Conservation (phyloP, 352 stramenopile species). For the Phytophthora pisi region DNA sequence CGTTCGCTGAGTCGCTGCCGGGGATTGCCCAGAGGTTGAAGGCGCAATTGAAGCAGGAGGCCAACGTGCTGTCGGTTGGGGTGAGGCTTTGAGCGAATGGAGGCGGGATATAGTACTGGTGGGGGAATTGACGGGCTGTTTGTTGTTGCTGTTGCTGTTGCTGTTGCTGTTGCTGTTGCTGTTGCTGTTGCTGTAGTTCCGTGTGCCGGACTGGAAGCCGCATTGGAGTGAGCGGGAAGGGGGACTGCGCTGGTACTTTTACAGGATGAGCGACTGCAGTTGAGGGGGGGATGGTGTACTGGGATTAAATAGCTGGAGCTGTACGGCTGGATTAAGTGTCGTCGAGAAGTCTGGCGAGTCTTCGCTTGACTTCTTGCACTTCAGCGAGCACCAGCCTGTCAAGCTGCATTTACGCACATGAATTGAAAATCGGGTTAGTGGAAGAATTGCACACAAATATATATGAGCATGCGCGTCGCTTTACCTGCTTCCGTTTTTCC, state of each 20-base stretch:
- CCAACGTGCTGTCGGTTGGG: constrained; percentile 78
- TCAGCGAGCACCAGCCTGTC: constrained; percentile 67
- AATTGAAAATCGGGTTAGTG: not conserved
- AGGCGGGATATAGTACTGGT: not conserved
- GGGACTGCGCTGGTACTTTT: constrained; percentile 80
- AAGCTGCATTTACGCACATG: constrained; percentile 32
- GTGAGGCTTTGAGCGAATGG: constrained; percentile 32
- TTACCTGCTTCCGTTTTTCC: constrained; percentile 69
- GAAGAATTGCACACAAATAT: not conserved
- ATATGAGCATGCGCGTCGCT: not conserved
- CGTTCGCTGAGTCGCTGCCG: constrained; percentile 77
- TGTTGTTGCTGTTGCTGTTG: not conserved
- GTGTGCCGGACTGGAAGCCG: constrained; percentile 70
- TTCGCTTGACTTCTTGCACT: constrained; percentile 68
- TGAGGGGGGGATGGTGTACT: not conserved
- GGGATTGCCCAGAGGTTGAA: constrained; percentile 62
- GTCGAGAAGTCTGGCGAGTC: constrained; percentile 57
- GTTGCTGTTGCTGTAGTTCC: constrained; percentile 58
- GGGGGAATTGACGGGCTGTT: not conserved
- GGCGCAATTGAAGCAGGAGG: constrained; percentile 40
- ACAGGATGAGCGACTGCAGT: constrained; percentile 47
- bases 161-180: constrained; percentile 6
- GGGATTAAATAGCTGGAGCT: not conserved
- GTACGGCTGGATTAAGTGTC: constrained; percentile 10
- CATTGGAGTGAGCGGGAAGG: constrained; percentile 52